Evolutionary conservation across 2,329 filamentous ascomycete species (phyloP), one percentile per base, ranked within the genome.

Genomic region (Cyphellophora attinorum): DNA sequence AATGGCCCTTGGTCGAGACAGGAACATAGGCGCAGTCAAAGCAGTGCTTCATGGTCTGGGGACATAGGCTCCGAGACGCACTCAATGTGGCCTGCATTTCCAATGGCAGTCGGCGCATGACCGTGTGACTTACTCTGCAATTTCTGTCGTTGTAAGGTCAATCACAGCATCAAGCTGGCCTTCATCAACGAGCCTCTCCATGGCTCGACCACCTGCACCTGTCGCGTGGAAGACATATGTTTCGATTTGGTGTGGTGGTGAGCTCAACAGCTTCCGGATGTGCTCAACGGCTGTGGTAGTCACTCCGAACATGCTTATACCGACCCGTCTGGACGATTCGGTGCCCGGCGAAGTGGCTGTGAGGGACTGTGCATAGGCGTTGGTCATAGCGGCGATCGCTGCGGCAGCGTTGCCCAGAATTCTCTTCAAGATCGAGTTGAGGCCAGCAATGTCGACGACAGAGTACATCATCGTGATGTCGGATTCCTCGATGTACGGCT

Each of bases 261-360:
- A 40, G 5, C 46, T 43, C 14, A 50, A 38, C 19, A 49, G 37
- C 5, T 32, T 38, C 0, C 75, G 65, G 2, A 79, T 69, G 1
- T 53, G 56, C 30, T 77, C 70, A 0, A 77, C 78, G 8, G 70
- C 72, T 0, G 78, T 76, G 0, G 79, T 84, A 0, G 80, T 85
- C 5, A 84, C 78, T 2, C 80, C 79, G 49, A 83, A 84, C 79
- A 84, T 84, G 2, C 79, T 81, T 15, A 83, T 69, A 0, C 69
- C 79, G 5, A 84, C 61, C 0, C 68, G 59, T 36, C 65, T 68
- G 6, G 42, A 13, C 29, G 34, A 44, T 21, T 19, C 40, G 13
- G 16, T 29, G 29, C 32, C 14, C 13, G 19, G 21, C 12, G 41
- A 34, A 4, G 35, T 19, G 13, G 41, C 36, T 13, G 37, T 31